Evolutionary conservation across 768 basidiomycete genomes (phyloP).

Genomic region (Hirschioporus abietinus): DNA sequence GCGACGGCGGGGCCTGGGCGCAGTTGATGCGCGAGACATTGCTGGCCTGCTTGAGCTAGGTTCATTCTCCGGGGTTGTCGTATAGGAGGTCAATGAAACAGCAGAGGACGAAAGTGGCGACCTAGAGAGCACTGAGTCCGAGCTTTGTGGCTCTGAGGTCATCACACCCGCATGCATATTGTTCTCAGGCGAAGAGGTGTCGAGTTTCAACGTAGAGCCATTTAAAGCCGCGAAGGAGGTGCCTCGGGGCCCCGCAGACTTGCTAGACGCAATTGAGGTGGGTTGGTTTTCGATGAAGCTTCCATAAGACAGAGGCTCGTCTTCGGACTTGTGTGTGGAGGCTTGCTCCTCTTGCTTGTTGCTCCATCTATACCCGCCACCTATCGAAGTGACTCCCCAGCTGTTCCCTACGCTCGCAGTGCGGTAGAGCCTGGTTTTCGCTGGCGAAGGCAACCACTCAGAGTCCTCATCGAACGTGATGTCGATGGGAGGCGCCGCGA

Average conservation of each 20-base stretch:
- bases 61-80: constrained; percentile 14
- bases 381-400: constrained; percentile 83
- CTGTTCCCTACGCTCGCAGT: constrained; percentile 68
- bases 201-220: background rate
- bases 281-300: background rate
- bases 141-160: background rate
- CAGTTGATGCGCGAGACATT: constrained; percentile 45
- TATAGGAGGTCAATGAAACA: constrained; percentile 18
- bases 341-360: constrained; percentile 32
- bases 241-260: background rate
- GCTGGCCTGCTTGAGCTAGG: constrained; percentile 16
- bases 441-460: constrained; percentile 55
- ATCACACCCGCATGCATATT: background rate
- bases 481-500: constrained; percentile 54
- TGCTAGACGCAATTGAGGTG: background rate
- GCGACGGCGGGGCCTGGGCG: constrained; percentile 62
- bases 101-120: constrained; percentile 24
- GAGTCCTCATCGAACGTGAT: constrained; percentile 61
- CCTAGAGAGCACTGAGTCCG: constrained; percentile 24
- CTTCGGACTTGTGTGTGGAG: constrained; percentile 9
- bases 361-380: constrained; percentile 77
- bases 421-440: constrained; percentile 42
- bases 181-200: background rate
- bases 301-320: constrained; percentile 2
- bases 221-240: background rate